Evolutionary conservation across 2,329 filamentous ascomycete genomes (phyloP).

Genomic region (Ascomycota sp.): DNA sequence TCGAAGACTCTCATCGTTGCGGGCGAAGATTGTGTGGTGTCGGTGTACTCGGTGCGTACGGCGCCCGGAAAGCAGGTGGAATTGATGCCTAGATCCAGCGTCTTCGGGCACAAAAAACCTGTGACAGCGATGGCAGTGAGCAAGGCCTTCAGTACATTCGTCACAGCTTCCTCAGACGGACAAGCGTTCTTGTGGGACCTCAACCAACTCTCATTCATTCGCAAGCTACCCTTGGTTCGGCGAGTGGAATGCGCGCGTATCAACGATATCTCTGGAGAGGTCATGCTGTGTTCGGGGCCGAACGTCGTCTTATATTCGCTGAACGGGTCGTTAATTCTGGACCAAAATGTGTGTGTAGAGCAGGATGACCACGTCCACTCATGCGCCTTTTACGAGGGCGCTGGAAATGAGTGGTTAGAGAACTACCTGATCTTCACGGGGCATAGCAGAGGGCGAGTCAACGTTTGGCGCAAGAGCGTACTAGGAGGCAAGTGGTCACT

Average conservation of each 20-base stretch:
- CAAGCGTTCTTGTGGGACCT: slow-evolving; percentile 84
- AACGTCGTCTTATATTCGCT: slow-evolving; percentile 65
- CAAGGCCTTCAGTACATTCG: slow-evolving; percentile 69
- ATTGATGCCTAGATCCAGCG: slow-evolving; percentile 52
- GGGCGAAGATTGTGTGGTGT: slow-evolving; percentile 79
- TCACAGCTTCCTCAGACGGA: slow-evolving; percentile 67
- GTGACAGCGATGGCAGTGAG: slow-evolving; percentile 70
- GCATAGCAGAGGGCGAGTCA: slow-evolving; percentile 65
- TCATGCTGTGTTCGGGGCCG: slow-evolving; percentile 62
- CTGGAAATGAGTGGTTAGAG: slow-evolving; percentile 80
- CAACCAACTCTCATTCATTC: slow-evolving; percentile 72
- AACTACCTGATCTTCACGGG: slow-evolving; percentile 76
- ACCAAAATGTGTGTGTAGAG: slow-evolving; percentile 55
- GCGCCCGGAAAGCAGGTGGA: slow-evolving; percentile 51
- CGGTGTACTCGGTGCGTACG: slow-evolving; percentile 55
- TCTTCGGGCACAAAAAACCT: slow-evolving; percentile 78
- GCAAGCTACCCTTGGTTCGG: slow-evolving; percentile 42
- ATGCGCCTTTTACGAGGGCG: slow-evolving; percentile 84
- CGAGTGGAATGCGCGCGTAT: slow-evolving; percentile 57
- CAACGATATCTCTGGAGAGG: slow-evolving; percentile 79
- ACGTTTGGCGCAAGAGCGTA: slow-evolving; percentile 45
- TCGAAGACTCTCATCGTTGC: slow-evolving; percentile 81
- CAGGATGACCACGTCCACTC: slow-evolving; percentile 59
- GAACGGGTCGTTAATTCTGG: slow-evolving; percentile 65
- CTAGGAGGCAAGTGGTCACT: slow-evolving; percentile 48